phyloP scores from a whole-genome alignment of 768 basidiomycete species.

The Boletus reticuloceps region DNA sequence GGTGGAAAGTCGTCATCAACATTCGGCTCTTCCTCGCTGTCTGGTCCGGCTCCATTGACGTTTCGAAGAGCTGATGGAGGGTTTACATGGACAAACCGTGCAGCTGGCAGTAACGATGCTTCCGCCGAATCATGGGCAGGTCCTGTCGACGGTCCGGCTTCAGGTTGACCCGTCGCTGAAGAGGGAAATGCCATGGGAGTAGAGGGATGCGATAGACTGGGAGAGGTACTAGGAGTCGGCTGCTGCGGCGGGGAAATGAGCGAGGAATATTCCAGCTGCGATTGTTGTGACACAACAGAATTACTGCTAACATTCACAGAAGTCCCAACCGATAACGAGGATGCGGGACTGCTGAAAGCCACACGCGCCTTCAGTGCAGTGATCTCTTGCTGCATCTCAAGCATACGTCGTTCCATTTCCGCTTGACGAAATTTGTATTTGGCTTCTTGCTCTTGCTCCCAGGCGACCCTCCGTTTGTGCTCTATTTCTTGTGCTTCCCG shows the following conservation, averaged over 20 bases:
- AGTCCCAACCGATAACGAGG: slow-evolving; percentile 4
- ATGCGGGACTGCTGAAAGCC: slow-evolving; percentile 18
- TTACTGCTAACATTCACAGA: neutral
- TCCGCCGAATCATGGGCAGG: neutral
- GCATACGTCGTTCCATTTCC: slow-evolving; percentile 56
- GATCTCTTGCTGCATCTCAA: slow-evolving; percentile 55
- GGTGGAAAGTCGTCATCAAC: slow-evolving; percentile 35
- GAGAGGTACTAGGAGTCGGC: slow-evolving; percentile 29
- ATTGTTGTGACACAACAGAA: neutral
- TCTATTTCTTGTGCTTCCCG: slow-evolving; percentile 62
- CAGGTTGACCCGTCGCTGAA: slow-evolving; percentile 9
- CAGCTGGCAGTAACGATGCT: slow-evolving; percentile 6
- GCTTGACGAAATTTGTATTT: slow-evolving; percentile 52
- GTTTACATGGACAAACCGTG: slow-evolving; percentile 22
- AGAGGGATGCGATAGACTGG: slow-evolving; percentile 29
- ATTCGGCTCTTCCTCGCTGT: slow-evolving; percentile 38
- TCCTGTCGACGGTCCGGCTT: slow-evolving; percentile 9
- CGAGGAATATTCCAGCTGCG: slow-evolving; percentile 6
- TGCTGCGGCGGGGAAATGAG: slow-evolving; percentile 21
- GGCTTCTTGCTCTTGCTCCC: slow-evolving; percentile 72
- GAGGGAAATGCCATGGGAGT: slow-evolving; percentile 24
- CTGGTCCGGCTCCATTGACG: slow-evolving; percentile 32
- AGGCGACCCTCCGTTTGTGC: slow-evolving; percentile 52
- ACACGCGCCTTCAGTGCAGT: slow-evolving; percentile 42
- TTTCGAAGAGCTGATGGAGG: slow-evolving; percentile 6